Percentiles rank a stretch among this genome's conserved stretches.
Evolutionary conservation across 768 basidiomycete species (phyloP).

Genomic region (Tephrocybe sp.): DNA sequence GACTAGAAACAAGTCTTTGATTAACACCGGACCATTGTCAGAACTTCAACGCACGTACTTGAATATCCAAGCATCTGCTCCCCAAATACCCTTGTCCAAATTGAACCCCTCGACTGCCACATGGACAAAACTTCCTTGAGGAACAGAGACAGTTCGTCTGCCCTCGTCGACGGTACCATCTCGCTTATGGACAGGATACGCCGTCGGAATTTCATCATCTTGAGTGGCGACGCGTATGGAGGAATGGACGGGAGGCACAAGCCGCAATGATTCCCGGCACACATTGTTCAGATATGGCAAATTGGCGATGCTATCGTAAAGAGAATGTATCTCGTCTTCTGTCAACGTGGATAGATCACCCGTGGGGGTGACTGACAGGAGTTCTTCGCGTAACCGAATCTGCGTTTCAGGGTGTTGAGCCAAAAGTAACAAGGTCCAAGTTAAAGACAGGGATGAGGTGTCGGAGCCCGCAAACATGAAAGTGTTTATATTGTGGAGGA

Average conservation of each 20-base stretch:
- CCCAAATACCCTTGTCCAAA: slow-evolving; percentile 77
- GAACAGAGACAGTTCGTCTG: slow-evolving; percentile 46
- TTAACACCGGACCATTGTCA: background rate
- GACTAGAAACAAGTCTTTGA: slow-evolving; percentile 39
- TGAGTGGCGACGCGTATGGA: slow-evolving; percentile 76
- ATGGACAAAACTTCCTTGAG: slow-evolving; percentile 75
- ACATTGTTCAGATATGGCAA: slow-evolving; percentile 79
- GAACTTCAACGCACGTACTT: slow-evolving; percentile 44
- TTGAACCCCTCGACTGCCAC: slow-evolving; percentile 81
- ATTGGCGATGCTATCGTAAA: slow-evolving; percentile 54
- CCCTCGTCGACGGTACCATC: slow-evolving; percentile 46
- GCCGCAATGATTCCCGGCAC: slow-evolving; percentile 70
- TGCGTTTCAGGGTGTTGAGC: slow-evolving; percentile 69
- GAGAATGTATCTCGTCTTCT: slow-evolving; percentile 63
- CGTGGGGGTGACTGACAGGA: slow-evolving; percentile 42
- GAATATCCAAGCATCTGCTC: slow-evolving; percentile 79
- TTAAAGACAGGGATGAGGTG: slow-evolving; percentile 78
- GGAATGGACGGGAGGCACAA: slow-evolving; percentile 80
- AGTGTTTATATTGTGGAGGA: slow-evolving; percentile 83
- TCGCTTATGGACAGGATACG: slow-evolving; percentile 54
- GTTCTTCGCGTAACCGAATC: slow-evolving; percentile 67
- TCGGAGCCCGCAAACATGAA: slow-evolving; percentile 93
- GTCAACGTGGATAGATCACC: slow-evolving; percentile 46
- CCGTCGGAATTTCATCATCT: slow-evolving; percentile 77
- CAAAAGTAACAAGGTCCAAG: slow-evolving; percentile 82